These are phyloP conservation scores for Astragalus glycyphyllos DNA, from an alignment of 306 rosid genomes.

Conservation along the genomic window DNA sequence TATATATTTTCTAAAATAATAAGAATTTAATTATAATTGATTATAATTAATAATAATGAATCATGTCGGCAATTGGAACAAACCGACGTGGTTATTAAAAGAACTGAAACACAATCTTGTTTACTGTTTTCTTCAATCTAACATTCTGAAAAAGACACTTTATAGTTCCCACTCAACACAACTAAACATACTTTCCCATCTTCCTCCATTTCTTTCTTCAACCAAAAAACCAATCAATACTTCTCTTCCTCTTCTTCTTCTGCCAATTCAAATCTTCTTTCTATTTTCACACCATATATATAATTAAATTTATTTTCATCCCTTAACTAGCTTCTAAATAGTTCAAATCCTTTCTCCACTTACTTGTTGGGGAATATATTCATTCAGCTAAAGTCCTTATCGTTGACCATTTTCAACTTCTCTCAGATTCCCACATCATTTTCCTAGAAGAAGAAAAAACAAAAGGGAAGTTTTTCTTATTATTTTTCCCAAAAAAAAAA, in stretches of 20 bases:
- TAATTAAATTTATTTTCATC: background rate
- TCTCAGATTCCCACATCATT: constrained; percentile 11
- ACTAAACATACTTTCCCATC: background rate
- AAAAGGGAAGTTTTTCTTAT: background rate
- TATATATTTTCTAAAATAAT: no score
- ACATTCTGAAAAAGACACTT: background rate
- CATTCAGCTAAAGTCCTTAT: background rate
- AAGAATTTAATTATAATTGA: no score
- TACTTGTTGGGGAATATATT: background rate
- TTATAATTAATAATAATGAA: no score
- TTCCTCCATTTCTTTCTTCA: background rate
- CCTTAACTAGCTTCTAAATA: background rate
- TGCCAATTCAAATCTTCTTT: background rate
- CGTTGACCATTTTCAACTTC: constrained; percentile 3
- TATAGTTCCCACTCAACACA: background rate
- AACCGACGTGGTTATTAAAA: no score
- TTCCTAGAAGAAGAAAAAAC: background rate
- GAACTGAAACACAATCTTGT: no score
- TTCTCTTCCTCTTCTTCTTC: background rate
- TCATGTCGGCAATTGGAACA: no score
- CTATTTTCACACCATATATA: background rate
- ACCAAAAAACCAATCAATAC: constrained; percentile 2
- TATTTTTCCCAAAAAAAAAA: no score
- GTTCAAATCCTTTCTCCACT: constrained; percentile 3
- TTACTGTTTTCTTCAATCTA: no score